phyloP scores from a whole-genome alignment of 352 stramenopile species.

The Pythium dissimile region DNA sequence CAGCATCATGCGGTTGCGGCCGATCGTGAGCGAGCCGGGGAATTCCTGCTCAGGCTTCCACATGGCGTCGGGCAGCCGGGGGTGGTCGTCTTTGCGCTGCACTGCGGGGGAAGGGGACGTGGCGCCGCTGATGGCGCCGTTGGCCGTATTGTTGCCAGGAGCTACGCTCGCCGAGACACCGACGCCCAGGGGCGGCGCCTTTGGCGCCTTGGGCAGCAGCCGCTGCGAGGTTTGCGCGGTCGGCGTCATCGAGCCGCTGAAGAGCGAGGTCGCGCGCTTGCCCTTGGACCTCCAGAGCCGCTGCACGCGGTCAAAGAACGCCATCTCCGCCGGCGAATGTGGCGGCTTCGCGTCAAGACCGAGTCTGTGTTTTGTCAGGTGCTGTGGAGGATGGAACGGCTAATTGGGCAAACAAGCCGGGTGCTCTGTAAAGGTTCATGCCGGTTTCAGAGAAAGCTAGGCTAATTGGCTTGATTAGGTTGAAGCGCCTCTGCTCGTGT shows the following conservation, averaged over 20 bases:
- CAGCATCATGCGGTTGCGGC: constrained; percentile 31
- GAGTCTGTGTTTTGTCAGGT: no score
- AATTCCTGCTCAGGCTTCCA: constrained; percentile 64
- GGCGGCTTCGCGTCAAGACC: background rate
- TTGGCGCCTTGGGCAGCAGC: background rate
- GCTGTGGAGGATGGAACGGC: no score
- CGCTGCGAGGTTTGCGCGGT: background rate
- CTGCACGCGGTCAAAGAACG: constrained; percentile 19
- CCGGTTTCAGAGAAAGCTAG: no score
- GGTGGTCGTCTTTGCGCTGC: constrained; percentile 9
- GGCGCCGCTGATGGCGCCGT: background rate
- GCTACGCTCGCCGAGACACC: background rate
- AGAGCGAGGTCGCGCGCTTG: constrained; percentile 9
- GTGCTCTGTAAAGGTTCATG: no score
- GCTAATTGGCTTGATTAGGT: no score
- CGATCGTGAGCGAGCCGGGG: constrained; percentile 36
- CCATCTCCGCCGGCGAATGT: background rate
- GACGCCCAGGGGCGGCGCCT: background rate
- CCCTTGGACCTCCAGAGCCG: constrained; percentile 9
- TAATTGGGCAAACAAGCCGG: no score
- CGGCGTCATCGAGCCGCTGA: background rate
- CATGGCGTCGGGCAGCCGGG: constrained; percentile 43
- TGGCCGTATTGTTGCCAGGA: background rate
- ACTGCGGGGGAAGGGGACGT: no score
- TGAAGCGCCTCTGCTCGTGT: no score